Base-by-base conservation (phyloP, 345 rosid species). In the Bruguiera parviflora region DNA sequence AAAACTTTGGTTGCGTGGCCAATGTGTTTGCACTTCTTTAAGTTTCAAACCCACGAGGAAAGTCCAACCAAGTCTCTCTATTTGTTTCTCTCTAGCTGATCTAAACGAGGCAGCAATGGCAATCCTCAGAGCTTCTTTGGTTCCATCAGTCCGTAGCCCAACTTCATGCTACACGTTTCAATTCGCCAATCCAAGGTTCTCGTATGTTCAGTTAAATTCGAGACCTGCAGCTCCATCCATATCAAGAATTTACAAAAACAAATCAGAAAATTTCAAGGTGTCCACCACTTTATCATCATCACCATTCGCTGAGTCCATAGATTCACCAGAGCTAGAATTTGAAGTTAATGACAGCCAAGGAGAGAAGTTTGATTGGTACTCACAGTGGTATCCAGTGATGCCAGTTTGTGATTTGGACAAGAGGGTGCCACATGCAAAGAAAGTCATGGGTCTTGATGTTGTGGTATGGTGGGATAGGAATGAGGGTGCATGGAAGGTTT, bases 351-450 rank as follows among this genome's bases (percentile, higher is more conserved):
- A 56, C 0, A 33, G n/a, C 27, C 61, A 64, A 15, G 69, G 64
- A 18, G 79, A 72, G 43, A 85, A 73, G 63, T 82, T 90, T 68
- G 91, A 88, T 33, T 86, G 89, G 91, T 84, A 66, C 65, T 76
- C 88, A 0, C 73, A 82, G 43, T 86, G 91, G 88, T 88, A 82
- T 61, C 87, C 88, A 0, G 62, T 88, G 57, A 86, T 88, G 89
- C 91, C 89, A 4, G 64, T 83, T 24, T 83, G 89, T 71, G 91
- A 88, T 74, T 72, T 86, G 73, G 89, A 88, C 81, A 88, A 86
- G 81, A 84, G 76, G 51, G 83, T 68, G 51, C 87, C 91, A 0
- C 91, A 80, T 56, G 91, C 82, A 6, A 86, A 86, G 80, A 86
- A 67, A 27, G 28, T 27, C 28, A 27, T 27, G 28, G 28, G 28